phyloP scores from a whole-genome alignment of 208 protist species.

The Phytomonas francai region DNA sequence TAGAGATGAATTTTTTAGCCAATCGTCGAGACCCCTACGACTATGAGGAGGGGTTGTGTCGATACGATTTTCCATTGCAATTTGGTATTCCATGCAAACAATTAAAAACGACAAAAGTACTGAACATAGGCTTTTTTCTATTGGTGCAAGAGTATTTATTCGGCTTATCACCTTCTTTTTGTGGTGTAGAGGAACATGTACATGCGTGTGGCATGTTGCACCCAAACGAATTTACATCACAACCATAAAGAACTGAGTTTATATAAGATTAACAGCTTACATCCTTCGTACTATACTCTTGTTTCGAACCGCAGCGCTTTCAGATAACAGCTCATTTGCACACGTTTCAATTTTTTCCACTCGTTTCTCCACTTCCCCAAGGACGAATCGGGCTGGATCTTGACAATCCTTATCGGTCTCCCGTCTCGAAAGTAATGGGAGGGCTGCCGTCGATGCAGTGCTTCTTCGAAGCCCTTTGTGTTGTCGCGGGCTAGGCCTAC shows the following conservation, averaged over 20 bases:
- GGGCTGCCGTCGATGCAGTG: background rate
- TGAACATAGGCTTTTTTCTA: background rate
- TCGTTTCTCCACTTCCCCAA: constrained; percentile 52
- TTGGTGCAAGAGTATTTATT: background rate
- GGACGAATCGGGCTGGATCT: constrained; percentile 23
- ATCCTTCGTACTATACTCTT: background rate
- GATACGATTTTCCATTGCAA: background rate
- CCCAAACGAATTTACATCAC: background rate
- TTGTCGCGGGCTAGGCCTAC: constrained; percentile 4
- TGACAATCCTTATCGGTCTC: background rate
- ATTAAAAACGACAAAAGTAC: constrained; percentile 6
- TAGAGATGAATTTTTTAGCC: background rate
- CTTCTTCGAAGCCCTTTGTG: constrained; percentile 4
- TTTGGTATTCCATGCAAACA: background rate
- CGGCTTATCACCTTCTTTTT: background rate
- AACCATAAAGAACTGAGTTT: background rate
- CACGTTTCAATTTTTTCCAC: constrained; percentile 30
- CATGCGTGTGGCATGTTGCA: constrained; percentile 4
- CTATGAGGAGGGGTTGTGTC: background rate
- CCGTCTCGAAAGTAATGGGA: background rate
- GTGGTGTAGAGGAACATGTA: background rate
- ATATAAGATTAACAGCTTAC: background rate
- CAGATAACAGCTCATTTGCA: constrained; percentile 17
- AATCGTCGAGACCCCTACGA: background rate
- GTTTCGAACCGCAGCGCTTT: constrained; percentile 4